Evolutionary conservation across 805 yeast genomes (phyloP).

Genomic region (Candida anglica): DNA sequence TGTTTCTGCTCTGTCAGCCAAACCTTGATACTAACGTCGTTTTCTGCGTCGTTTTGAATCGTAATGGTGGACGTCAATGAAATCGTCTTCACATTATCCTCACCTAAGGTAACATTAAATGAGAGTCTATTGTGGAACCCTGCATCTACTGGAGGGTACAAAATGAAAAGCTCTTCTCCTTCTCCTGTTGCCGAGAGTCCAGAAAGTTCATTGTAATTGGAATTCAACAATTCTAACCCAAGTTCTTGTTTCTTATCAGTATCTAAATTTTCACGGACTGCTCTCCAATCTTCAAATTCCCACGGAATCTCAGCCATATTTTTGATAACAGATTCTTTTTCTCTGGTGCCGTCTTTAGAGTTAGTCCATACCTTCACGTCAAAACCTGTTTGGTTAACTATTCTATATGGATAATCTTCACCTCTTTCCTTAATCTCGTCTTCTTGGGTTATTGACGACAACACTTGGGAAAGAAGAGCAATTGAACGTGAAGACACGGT

Average conservation of each 20-base stretch:
- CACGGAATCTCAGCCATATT: slow-evolving; percentile 61
- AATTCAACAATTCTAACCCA: slow-evolving; percentile 56
- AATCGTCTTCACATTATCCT: slow-evolving; percentile 75
- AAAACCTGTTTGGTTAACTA: slow-evolving; percentile 81
- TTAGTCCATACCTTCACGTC: slow-evolving; percentile 84
- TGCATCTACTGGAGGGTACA: slow-evolving; percentile 57
- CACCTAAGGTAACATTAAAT: slow-evolving; percentile 65
- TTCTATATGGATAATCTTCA: slow-evolving; percentile 74
- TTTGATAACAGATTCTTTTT: slow-evolving; percentile 29
- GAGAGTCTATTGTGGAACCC: slow-evolving; percentile 66
- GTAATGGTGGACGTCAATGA: slow-evolving; percentile 73
- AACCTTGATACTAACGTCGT: slow-evolving; percentile 50
- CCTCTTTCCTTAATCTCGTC: slow-evolving; percentile 62
- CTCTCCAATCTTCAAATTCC: slow-evolving; percentile 95
- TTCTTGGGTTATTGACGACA: slow-evolving; percentile 52
- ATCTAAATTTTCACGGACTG: slow-evolving; percentile 73
- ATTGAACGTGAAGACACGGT: slow-evolving; percentile 80
- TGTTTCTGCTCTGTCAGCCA: slow-evolving; percentile 32
- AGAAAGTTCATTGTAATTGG: slow-evolving; percentile 50
- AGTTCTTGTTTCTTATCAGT: slow-evolving; percentile 58
- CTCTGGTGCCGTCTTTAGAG: slow-evolving; percentile 19
- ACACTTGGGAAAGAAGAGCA: slow-evolving; percentile 69
- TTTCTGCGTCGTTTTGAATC: slow-evolving; percentile 56
- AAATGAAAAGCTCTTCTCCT: slow-evolving; percentile 73
- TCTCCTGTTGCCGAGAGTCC: slow-evolving; percentile 70